phyloP scores from a whole-genome alignment of 805 yeast genomes.

The Hanseniaspora nectarophila region DNA sequence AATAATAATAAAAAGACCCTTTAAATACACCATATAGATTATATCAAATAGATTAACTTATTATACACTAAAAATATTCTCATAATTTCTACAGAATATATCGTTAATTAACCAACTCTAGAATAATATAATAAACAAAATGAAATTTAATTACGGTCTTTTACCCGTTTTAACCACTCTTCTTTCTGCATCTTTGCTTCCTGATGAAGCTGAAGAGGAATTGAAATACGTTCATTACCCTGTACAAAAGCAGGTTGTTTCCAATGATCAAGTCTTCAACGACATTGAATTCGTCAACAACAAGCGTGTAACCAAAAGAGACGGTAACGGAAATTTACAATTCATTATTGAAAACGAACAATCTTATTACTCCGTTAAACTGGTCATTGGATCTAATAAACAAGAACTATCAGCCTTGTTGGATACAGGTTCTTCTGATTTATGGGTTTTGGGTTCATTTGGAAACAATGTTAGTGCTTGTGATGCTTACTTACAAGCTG shows the following conservation, averaged over 20 bases:
- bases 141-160: neutral
- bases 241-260: neutral
- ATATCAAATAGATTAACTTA: too few species aligned
- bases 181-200: slow-evolving; percentile 19
- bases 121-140: neutral
- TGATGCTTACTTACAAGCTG: slow-evolving; percentile 10
- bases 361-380: slow-evolving; percentile 32
- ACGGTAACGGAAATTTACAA: neutral
- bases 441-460: slow-evolving; percentile 46
- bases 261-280: slow-evolving; percentile 42
- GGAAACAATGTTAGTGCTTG: slow-evolving; percentile 11
- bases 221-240: slow-evolving; percentile 29
- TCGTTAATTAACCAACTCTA: too few species aligned
- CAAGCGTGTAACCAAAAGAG: slow-evolving; percentile 4
- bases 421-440: slow-evolving; percentile 59
- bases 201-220: slow-evolving; percentile 33
- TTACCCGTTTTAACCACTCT: slow-evolving; percentile 28
- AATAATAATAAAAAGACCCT: too few species aligned
- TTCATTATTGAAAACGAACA: slow-evolving; percentile 28
- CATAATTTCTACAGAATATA: too few species aligned
- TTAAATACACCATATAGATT: too few species aligned
- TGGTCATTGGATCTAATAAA: slow-evolving; percentile 41
- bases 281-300: slow-evolving; percentile 18
- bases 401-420: slow-evolving; percentile 40
- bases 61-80: too few species aligned